These are phyloP conservation scores for Prunus fruticosa DNA, from an alignment of 306 rosid genomes.

Conservation along the genomic window DNA sequence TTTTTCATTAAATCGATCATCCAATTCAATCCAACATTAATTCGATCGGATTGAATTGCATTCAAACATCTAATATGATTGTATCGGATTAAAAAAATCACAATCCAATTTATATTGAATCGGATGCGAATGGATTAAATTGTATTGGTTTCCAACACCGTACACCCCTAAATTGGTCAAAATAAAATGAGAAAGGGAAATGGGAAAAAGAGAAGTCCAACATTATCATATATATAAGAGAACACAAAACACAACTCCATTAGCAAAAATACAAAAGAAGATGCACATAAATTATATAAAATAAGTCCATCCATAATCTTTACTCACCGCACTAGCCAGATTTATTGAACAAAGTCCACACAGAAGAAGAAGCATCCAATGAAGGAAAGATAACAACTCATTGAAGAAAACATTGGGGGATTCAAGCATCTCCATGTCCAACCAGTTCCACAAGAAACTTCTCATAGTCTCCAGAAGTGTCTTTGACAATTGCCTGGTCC, in stretches of 20 bases:
- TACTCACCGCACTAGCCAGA: not conserved
- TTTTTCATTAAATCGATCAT: too few relatives aligned
- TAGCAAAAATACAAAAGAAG: not conserved
- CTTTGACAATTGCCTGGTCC: slow-evolving; percentile 56
- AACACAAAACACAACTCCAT: not conserved
- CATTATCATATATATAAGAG: too few relatives aligned
- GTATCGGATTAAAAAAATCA: too few relatives aligned
- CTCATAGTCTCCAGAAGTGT: slow-evolving; percentile 77
- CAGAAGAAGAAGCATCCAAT: not conserved
- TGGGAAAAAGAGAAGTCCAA: too few relatives aligned
- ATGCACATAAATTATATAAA: not conserved
- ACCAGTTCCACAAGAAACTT: slow-evolving; percentile 63
- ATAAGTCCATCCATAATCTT: not conserved
- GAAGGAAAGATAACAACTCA: not conserved
- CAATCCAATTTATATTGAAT: too few relatives aligned
- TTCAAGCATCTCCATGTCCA: slow-evolving; percentile 54
- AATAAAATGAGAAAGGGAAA: too few relatives aligned
- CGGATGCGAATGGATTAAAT: too few relatives aligned
- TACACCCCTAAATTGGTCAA: too few relatives aligned
- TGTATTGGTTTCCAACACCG: too few relatives aligned
- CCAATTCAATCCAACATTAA: too few relatives aligned
- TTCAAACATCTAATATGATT: too few relatives aligned
- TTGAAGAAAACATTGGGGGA: not conserved
- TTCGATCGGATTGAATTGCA: too few relatives aligned
- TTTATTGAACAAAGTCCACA: not conserved